Evolutionary conservation across 176 grass and related monocot genomes (phyloP), one percentile per base, ranked within the genome.

Genomic region (Musa beccarii): DNA sequence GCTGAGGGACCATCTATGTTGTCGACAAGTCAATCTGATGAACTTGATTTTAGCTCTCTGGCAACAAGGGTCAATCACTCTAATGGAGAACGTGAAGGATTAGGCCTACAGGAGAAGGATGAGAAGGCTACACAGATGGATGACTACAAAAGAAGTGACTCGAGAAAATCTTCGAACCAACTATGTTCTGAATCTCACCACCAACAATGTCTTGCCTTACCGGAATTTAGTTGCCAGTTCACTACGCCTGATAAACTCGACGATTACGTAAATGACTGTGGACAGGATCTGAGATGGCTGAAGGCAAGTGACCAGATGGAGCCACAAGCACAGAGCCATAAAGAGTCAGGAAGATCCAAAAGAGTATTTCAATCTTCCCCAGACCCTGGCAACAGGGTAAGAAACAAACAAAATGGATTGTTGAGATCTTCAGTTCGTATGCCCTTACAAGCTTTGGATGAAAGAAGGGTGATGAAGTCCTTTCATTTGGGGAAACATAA

Each of bases 401-500:
- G 34, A 10, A 15, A 61, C 26, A 52, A 51, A 50, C 26, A 57
- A 26, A 56, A 74, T 8, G 53, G 21, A 28, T 15, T 74, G 25
- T 54, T 56, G 10, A 21, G 13, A 26, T 55, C 66, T 6, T 21
- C 8, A 0, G 24, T 21, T 21, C 11, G 2, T 6, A 3, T 10
- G 9, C 63, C 63, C 3, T 23, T n/a, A 70, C 43, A 20, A n/a
- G 34, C 68, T 22, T 51, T 49, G 11, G 68, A 70, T 20, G 68
- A 70, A 70, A 51, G 26, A 51, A 51, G 3, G 34, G 17, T 11
- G 2, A 74, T 74, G 24, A 28, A 74, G 24, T 74, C 72, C 14
- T 74, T 74, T 24, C 72, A 74, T 57, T 14, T 74, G 53, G 72
- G 72, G 1, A 74, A 26, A 20, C 72, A 49, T 8, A 70, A 74